Base-by-base conservation (phyloP, 768 basidiomycete genomes). In the Amanita pallidorosea region DNA sequence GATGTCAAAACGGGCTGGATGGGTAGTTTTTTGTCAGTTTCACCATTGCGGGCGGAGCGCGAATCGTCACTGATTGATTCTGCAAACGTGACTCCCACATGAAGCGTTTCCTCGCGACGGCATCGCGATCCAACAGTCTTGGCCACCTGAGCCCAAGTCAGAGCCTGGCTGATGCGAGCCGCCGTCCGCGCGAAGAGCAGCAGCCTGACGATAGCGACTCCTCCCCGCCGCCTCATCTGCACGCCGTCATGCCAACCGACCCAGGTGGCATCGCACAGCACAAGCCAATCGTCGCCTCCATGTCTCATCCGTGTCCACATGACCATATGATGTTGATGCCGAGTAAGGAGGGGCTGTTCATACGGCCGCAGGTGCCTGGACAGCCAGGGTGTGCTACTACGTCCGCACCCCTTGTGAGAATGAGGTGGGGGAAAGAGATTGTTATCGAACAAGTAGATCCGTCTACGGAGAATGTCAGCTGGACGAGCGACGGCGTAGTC, bases 251-350 rank as follows among this genome's bases (percentile, higher is more conserved):
- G 27, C 27, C 27, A 27, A 27, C 27, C 27, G 27, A n/a, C n/a
- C 13, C 49, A n/a, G 43, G 40, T 23, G 56, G 56, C 43, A 61
- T 65, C 35, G 52, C 63, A n/a, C 80, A 78, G 47, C 85, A 82
- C 2, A 82, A 76, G 64, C 73, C 79, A 53, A 63, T 76, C 52
- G 68, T 86, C 17, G 83, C 87, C 7, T 75, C 87, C 2, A 65
- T 83, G 12, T 83, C 83, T n/a, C 85, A 88, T 61, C 86, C 86
- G 23, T 77, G 75, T 57, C 85, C 88, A 6, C 68, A 88, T 60
- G 78, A 82, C 42, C 71, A 80, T 54, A 77, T 92, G 37, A 76
- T 76, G n/a, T 54, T 90, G 29, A 60, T 82, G 36, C 73, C 72
- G 3, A 75, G 83, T 1, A 64, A 69, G 15, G 70, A 76, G 7